Evolutionary conservation across 495 filamentous ascomycete genomes (phyloP), one percentile per base, ranked within the genome.

Genomic region (Podospora appendiculata): DNA sequence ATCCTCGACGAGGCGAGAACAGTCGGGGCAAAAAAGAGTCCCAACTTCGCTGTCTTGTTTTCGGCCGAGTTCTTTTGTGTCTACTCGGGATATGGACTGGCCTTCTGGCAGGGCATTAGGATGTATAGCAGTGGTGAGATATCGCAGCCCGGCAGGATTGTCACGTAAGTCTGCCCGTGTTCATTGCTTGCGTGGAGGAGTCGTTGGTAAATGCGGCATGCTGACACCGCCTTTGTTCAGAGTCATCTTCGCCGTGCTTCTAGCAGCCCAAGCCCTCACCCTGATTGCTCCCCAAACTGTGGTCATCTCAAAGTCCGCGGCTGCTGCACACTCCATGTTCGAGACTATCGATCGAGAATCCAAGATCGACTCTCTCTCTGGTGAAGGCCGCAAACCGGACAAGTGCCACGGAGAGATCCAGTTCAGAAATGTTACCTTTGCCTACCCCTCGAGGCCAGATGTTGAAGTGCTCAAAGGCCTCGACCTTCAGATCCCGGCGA

Each of bases 401-500:
- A 74, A 70, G 40, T 54, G 46, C 38, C 47, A 39, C 13, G 58
- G 58, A 35, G 76, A 84, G 42, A 80, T 89, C 36, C 59, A 71
- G 3, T 75, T 87, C 41, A 55, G 71, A 19, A 64, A 79, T 47
- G 72, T 86, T 4, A 64, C 66, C 13, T 87, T 87, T 54, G 68
- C 79, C 6, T 89, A 89, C 62, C 84, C 86, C 2, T 80, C 78
- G 13, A 63, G 85, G 38, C 76, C 83, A 0, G 74, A 85, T 48
- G 70, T 80, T n/a, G 75, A 72, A 35, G 77, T 86, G 11, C 57
- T 79, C 6, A 69, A 72, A 50, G 61, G 76, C 32, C 66, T 86
- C 25, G 71, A 69, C 41, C 59, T 86, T 7, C 58, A 45, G 1
- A 77, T 87, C 32, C 80, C 83, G 42, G 81, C 88, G 5, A 90